A percentile compares a stretch with the other conserved stretches of the same genome.
These are phyloP conservation scores for Lotmaria passim DNA, from an alignment of 208 protist genomes.

Conservation along the genomic window DNA sequence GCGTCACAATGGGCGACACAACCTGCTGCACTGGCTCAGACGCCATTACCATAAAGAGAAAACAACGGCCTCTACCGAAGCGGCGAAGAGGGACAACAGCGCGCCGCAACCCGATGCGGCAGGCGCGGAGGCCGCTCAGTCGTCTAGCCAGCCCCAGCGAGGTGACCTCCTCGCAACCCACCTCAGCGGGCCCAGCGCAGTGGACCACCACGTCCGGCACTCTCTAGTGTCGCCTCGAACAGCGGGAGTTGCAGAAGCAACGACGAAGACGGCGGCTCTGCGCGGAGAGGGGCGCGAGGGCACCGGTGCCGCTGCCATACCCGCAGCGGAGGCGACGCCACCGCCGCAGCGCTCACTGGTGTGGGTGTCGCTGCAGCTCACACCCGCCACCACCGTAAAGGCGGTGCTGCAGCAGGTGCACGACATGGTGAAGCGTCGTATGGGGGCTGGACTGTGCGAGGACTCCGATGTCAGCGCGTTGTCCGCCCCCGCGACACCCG, in stretches of 20 bases:
- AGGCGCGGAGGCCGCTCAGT: background rate
- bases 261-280: background rate
- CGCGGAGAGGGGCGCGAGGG: too few relatives aligned
- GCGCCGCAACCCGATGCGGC: background rate
- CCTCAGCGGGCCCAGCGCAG: background rate
- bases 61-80: too few relatives aligned
- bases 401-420: slow-evolving; percentile 34
- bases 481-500: slow-evolving; percentile 8
- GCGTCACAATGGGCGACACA: background rate
- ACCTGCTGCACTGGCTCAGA: slow-evolving; percentile 11
- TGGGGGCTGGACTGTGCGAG: slow-evolving; percentile 32
- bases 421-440: slow-evolving; percentile 40
- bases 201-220: background rate
- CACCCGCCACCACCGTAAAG: slow-evolving; percentile 33
- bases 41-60: background rate
- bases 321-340: background rate
- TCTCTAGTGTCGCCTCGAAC: too few relatives aligned
- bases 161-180: background rate
- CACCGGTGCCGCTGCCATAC: background rate
- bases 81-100: background rate
- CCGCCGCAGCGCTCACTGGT: slow-evolving; percentile 23
- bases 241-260: too few relatives aligned
- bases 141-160: background rate
- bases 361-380: slow-evolving; percentile 52
- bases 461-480: background rate